Percentiles rank a stretch among this genome's conserved stretches.
Evolutionary conservation across 1,284 basidiomycete genomes (phyloP).

Genomic region (Malassezia pachydermatis): DNA sequence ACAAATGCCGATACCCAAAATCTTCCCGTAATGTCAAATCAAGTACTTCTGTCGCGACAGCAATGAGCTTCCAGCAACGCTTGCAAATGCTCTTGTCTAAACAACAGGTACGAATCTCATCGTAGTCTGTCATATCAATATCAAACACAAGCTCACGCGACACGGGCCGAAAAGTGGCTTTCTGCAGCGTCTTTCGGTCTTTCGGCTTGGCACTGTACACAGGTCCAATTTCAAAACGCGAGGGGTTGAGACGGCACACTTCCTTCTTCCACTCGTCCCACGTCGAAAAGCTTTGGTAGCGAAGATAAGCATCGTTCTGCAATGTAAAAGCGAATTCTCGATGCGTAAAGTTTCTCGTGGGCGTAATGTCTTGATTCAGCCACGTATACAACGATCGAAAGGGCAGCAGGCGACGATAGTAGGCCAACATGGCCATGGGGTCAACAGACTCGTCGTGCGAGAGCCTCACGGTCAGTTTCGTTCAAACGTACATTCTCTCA

Average conservation of each 20-base stretch:
- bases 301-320: slow-evolving; percentile 74
- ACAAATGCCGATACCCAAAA: slow-evolving; percentile 65
- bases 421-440: slow-evolving; percentile 67
- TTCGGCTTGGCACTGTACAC: slow-evolving; percentile 82
- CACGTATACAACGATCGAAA: slow-evolving; percentile 87
- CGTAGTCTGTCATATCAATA: slow-evolving; percentile 99
- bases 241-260: slow-evolving; percentile 42
- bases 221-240: slow-evolving; percentile 90
- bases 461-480: slow-evolving; percentile 39
- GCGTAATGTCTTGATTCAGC: slow-evolving; percentile 85
- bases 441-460: slow-evolving; percentile 51
- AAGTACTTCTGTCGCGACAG: slow-evolving; percentile 79
- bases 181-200: slow-evolving; percentile 75
- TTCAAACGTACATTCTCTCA: slow-evolving; percentile 18
- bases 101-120: slow-evolving; percentile 89
- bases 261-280: slow-evolving; percentile 87
- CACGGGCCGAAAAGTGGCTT: slow-evolving; percentile 64
- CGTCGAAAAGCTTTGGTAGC: slow-evolving; percentile 81
- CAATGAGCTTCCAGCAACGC: slow-evolving; percentile 89
- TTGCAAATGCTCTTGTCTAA: slow-evolving; percentile 80
- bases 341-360: slow-evolving; percentile 51
- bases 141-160: slow-evolving; percentile 94
- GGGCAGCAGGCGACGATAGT: slow-evolving; percentile 84
- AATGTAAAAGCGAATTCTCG: slow-evolving; percentile 97
- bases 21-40: slow-evolving; percentile 67